Evolutionary conservation across 106 monocot species (phyloP), one percentile per base, ranked within the genome.

Genomic region (Dendrobium huoshanense): DNA sequence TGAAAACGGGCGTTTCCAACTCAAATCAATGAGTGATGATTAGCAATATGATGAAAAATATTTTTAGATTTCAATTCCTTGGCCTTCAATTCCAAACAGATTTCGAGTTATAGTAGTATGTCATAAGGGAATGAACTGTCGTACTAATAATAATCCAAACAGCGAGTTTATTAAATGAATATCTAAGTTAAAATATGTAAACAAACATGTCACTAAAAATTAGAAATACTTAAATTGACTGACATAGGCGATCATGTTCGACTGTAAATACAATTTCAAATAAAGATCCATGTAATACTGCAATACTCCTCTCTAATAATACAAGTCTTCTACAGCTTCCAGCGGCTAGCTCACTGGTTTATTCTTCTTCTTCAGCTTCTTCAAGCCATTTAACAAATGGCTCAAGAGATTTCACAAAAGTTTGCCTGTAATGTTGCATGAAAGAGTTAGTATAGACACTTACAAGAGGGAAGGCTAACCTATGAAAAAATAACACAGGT

Each of bases 361-460:
- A 88, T 76, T 92, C 95, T 81, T 95, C 95, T 87, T 95, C 95
- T 85, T 95, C 95, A 31, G 95, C 95, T 84, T 92, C 91, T 84
- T 95, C 95, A 20, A 95, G 95, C 95, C 95, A 95, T 55, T 92
- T 92, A 29, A 95, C 92, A 89, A 95, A 95, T 72, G 95, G 92
- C 80, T 95, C 95, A 74, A 95, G 80, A 22, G 92, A 92, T 88
- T 95, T 95, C 19, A 95, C 95, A 77, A 95, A 95, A 41, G 92
- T 90, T 89, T 95, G 95, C 83, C 95, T 92, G 79, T 9, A 74
- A 72, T 24, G 25, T 65, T 65, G 64, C 64, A 72, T 27, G 40
- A 18, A 2, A 74, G 44, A 61, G 61, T 61, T 61, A n/a, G 22
- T 0, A 61, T 61, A 22, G 24, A 61, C 20, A 61, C 6, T 54